Percentiles rank a stretch among this genome's conserved stretches.
Evolutionary conservation across 2,329 filamentous ascomycete genomes (phyloP).

Genomic region (Stagonosporopsis chrysanthemi): DNA sequence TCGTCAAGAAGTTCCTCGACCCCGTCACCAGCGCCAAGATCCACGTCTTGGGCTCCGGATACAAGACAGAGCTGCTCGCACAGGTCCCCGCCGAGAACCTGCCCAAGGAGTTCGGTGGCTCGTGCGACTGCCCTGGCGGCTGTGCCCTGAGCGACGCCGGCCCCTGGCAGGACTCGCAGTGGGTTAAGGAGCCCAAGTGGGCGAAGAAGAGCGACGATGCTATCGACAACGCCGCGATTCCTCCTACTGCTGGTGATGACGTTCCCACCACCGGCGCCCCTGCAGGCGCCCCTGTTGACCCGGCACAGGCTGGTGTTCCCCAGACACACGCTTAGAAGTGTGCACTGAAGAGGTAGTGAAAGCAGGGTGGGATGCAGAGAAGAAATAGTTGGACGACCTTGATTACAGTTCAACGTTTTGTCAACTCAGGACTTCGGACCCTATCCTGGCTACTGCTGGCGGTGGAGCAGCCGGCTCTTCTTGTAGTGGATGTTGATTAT

Average conservation of each 20-base stretch:
- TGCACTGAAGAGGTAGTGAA: neutral
- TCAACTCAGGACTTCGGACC: neutral
- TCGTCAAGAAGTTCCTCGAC: conserved; percentile 94
- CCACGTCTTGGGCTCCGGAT: conserved; percentile 80
- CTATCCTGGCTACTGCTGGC: neutral
- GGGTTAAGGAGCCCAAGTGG: conserved; percentile 65
- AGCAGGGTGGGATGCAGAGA: neutral
- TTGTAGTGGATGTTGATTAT: neutral
- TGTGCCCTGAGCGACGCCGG: conserved; percentile 88
- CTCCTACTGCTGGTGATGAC: conserved; percentile 31
- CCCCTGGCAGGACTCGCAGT: conserved; percentile 82
- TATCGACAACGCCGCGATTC: conserved; percentile 44
- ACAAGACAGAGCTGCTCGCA: conserved; percentile 81
- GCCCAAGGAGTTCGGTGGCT: conserved; percentile 83
- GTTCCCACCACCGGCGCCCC: conserved; percentile 27
- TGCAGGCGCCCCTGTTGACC: conserved; percentile 12
- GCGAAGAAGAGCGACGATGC: conserved; percentile 48
- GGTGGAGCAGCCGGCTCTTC: neutral
- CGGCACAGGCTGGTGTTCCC: conserved; percentile 25
- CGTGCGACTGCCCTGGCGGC: conserved; percentile 80
- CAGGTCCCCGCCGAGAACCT: conserved; percentile 92
- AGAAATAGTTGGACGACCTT: neutral
- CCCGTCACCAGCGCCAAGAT: conserved; percentile 98
- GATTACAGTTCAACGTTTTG: neutral
- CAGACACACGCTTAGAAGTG: conserved; percentile 18